Conservation (phyloP, 495 filamentous ascomycete species). For the Lophium mytilinum region DNA sequence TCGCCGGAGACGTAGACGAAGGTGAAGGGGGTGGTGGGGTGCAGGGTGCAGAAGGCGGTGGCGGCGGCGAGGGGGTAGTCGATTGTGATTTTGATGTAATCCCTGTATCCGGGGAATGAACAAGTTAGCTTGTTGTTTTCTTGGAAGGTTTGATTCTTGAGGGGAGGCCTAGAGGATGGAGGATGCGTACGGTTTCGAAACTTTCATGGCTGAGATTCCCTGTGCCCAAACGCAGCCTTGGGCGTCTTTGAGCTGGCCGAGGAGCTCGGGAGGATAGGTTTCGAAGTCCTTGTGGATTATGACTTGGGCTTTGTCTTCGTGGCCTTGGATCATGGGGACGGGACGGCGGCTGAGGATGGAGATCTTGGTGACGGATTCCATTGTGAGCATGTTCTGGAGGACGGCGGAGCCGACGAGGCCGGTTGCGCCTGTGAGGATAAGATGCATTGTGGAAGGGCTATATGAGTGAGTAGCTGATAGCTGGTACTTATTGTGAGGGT, state of each 20-base stretch:
- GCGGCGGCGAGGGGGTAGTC: constrained; percentile 55
- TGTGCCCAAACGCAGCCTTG: constrained; percentile 64
- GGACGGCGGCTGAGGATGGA: constrained; percentile 59
- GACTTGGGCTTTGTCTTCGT: constrained; percentile 49
- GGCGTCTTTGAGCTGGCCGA: constrained; percentile 54
- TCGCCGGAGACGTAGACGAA: constrained; percentile 65
- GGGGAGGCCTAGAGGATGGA: background rate
- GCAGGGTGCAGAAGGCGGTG: constrained; percentile 48
- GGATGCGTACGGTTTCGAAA: constrained; percentile 48
- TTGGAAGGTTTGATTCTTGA: too few relatives aligned
- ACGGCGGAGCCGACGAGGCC: constrained; percentile 61
- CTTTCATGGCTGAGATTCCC: constrained; percentile 51
- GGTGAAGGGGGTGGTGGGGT: constrained; percentile 44
- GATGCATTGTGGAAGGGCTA: constrained; percentile 41
- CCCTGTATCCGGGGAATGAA: constrained; percentile 34
- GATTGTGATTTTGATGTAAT: constrained; percentile 60
- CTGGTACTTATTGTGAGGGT: background rate
- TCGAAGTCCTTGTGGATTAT: constrained; percentile 60
- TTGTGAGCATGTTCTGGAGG: constrained; percentile 55
- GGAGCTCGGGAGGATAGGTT: constrained; percentile 44
- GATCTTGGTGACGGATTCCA: constrained; percentile 48
- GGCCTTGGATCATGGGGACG: constrained; percentile 54
- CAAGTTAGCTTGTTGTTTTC: too few relatives aligned
- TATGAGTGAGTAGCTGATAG: background rate
- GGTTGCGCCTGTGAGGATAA: constrained; percentile 69